Evolutionary conservation across 2,329 filamentous ascomycete species (phyloP), one percentile per base, ranked within the genome.

Genomic region (Ophiognomonia clavigignenti-juglandacearum): DNA sequence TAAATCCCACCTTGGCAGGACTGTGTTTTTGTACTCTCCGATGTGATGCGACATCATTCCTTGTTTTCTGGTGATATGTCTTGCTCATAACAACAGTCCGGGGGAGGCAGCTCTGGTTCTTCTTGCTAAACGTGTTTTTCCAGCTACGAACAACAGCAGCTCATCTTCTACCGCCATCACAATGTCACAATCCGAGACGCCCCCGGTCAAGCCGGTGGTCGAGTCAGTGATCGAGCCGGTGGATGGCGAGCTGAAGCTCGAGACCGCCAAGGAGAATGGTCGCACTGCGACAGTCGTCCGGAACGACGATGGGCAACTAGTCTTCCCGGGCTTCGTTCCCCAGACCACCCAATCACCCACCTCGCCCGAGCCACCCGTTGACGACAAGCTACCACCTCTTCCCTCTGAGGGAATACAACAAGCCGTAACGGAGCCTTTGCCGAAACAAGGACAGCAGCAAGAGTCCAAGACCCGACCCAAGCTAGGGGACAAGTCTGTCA

Each of bases 251-350:
- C 47, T 67, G 11, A 59, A 54, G 7, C 54, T 63, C 40, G 61
- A 65, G 20, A 57, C 57, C 16, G 51, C 55, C 9, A 19, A 47
- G 14, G 36, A 57, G 20, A 35, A 42, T 1, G 65, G 63, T 35
- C 59, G 60, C 4, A 43, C 47, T 1, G 54, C 54, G 22, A 62
- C 58, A 5, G 49, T 69, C 5, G 53, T 64, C n/a, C 59, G 60
- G 46, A 62, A 67, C 40, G 51, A 47, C 9, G 39, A 55, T 7
- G 63, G 62, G 27, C 49, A 58, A 26, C 50, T 67, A 20, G 59
- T 57, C 3, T 69, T 60, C 41, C 65, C 66, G 8, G 52, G 56
- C 20, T 53, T 55, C 6, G 59, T 69, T 3, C 65, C 66, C 5
- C 63, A 61, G 1, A 51, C 54, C 11, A 57, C 58, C 3, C 40